phyloP scores from a whole-genome alignment of 495 filamentous ascomycete species.

The Aspergillus baeticus region DNA sequence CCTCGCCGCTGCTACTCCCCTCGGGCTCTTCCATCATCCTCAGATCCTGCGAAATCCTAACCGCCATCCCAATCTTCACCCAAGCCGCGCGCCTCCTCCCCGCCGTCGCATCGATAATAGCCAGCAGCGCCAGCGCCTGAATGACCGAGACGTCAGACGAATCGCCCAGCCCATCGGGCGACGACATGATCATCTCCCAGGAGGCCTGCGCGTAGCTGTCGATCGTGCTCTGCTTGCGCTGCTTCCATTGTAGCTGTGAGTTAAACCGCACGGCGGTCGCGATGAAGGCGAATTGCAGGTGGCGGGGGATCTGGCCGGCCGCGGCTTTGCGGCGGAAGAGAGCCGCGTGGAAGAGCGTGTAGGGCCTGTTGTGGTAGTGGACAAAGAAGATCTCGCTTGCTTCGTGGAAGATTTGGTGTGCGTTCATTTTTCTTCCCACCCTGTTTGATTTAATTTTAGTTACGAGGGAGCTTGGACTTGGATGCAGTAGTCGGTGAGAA shows the following conservation, averaged over 20 bases:
- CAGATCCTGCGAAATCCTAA: conserved; percentile 31
- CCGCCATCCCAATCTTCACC: conserved; percentile 34
- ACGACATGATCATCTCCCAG: conserved; percentile 25
- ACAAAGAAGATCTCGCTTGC: conserved; percentile 27
- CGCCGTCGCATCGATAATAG: conserved; percentile 32
- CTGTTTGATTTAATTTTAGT: too few species aligned
- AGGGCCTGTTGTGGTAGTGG: conserved; percentile 33
- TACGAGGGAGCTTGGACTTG: too few species aligned
- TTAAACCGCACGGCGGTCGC: conserved; percentile 30
- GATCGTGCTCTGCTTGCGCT: conserved; percentile 20
- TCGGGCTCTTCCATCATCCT: conserved; percentile 29
- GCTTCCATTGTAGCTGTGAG: conserved; percentile 20
- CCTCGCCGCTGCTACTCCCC: neutral
- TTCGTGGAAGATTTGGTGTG: conserved; percentile 19
- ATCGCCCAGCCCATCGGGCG: conserved; percentile 15
- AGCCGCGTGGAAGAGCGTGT: conserved; percentile 28
- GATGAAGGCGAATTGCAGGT: conserved; percentile 27
- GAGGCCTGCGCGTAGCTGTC: conserved; percentile 26
- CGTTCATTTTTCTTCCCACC: too few species aligned
- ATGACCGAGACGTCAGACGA: conserved; percentile 23
- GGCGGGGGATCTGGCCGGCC: conserved; percentile 16
- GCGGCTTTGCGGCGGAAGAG: conserved; percentile 20
- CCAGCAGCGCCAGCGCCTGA: conserved; percentile 28
- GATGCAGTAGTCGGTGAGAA: too few species aligned
- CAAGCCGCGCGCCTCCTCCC: conserved; percentile 25